phyloP scores from a whole-genome alignment of 495 filamentous ascomycete species.

The Trichoderma gamsii region DNA sequence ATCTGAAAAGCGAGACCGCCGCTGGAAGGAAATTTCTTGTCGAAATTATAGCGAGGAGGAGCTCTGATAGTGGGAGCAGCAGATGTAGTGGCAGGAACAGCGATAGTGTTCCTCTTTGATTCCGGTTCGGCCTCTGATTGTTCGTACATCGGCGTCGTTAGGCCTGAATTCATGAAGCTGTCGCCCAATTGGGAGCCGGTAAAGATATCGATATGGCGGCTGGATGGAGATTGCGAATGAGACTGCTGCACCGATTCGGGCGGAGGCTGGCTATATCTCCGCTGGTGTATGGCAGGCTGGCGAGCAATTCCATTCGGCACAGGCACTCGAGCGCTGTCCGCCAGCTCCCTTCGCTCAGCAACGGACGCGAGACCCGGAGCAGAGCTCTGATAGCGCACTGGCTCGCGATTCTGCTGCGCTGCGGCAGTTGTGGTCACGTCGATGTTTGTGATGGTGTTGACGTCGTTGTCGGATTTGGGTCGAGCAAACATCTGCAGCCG shows the following conservation, averaged over 20 bases:
- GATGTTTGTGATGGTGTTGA: background rate
- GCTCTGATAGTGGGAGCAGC: background rate
- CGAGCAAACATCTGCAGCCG: slow-evolving; percentile 13
- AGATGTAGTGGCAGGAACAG: background rate
- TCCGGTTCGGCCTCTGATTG: background rate
- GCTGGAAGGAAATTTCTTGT: background rate
- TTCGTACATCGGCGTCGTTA: slow-evolving; percentile 8
- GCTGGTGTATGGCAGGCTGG: background rate
- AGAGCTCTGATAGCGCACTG: slow-evolving; percentile 11
- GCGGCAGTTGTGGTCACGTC: background rate
- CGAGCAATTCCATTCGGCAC: background rate
- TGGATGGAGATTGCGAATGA: slow-evolving; percentile 1
- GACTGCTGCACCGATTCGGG: slow-evolving; percentile 6
- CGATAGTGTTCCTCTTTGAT: background rate
- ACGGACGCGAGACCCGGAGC: background rate
- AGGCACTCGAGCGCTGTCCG: slow-evolving; percentile 5
- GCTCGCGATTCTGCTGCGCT: background rate
- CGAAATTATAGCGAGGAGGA: background rate
- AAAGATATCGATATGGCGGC: slow-evolving; percentile 11
- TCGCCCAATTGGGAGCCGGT: slow-evolving; percentile 12
- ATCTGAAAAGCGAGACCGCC: slow-evolving; percentile 1
- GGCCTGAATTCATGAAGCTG: slow-evolving; percentile 14
- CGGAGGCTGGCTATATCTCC: slow-evolving; percentile 1
- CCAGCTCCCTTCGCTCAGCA: background rate
- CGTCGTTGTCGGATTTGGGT: background rate